Evolutionary conservation across 306 rosid species (phyloP).

Genomic region (Cyamopsis tetragonoloba): DNA sequence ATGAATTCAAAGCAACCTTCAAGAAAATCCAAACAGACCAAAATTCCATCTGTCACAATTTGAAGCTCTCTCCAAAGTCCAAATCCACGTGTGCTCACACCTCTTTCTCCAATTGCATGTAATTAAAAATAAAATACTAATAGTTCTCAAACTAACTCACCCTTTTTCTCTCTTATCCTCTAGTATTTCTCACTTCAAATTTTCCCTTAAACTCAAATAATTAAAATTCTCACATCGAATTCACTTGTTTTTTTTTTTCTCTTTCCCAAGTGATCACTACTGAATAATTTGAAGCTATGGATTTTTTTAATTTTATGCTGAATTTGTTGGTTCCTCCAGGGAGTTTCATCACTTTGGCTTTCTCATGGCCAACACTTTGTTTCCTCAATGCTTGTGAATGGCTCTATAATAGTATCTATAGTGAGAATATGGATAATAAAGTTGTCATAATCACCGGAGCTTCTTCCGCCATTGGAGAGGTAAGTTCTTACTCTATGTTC

Average conservation of each 20-base stretch:
- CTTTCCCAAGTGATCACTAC: neutral
- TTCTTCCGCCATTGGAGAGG: constrained; percentile 95
- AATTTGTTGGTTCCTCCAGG: constrained; percentile 74
- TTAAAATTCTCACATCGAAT: neutral
- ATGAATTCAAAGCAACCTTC: neutral
- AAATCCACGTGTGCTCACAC: constrained; percentile 45
- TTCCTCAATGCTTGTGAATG: constrained; percentile 70
- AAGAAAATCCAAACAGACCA: constrained; percentile 32
- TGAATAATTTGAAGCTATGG: constrained; percentile 28
- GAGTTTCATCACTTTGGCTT: constrained; percentile 60
- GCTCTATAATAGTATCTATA: constrained; percentile 40
- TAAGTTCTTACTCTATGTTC: neutral
- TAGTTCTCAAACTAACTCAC: neutral
- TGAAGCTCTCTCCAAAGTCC: constrained; percentile 15
- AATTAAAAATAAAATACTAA: too few species aligned
- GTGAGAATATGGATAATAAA: constrained; percentile 57
- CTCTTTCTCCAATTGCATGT: constrained; percentile 12
- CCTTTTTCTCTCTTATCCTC: neutral
- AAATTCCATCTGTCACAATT: constrained; percentile 46
- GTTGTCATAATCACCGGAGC: constrained; percentile 92
- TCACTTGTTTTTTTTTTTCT: neutral
- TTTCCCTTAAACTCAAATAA: neutral
- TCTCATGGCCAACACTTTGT: constrained; percentile 79
- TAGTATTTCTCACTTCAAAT: neutral
- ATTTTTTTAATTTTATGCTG: constrained; percentile 48